phyloP scores from a whole-genome alignment of 1,139 yeast species.

The Geotrichum klebahnii region DNA sequence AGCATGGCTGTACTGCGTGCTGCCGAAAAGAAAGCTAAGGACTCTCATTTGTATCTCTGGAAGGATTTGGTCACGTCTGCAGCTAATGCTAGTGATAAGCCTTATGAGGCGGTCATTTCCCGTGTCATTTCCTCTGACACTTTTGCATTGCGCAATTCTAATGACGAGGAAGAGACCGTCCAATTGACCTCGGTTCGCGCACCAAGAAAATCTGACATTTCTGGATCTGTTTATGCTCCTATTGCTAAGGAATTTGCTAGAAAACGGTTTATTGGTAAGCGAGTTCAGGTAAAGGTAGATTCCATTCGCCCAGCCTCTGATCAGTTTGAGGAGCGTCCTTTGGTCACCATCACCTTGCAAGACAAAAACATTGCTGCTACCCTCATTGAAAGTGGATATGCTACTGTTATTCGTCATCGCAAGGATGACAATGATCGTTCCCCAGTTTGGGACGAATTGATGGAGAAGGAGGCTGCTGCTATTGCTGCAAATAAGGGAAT shows the following conservation, averaged over 20 bases:
- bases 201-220: constrained; percentile 61
- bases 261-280: constrained; percentile 63
- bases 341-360: constrained; percentile 55
- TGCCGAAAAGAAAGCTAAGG: constrained; percentile 66
- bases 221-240: constrained; percentile 51
- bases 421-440: constrained; percentile 68
- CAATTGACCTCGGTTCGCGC: constrained; percentile 72
- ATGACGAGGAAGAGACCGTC: constrained; percentile 46
- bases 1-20: constrained; percentile 59
- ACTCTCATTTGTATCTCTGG: constrained; percentile 60
- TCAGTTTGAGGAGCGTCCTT: constrained; percentile 59
- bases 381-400: constrained; percentile 63
- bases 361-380: constrained; percentile 59
- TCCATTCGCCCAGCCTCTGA: constrained; percentile 64
- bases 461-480: constrained; percentile 67
- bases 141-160: constrained; percentile 48
- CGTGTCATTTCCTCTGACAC: constrained; percentile 70
- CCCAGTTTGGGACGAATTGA: constrained; percentile 68
- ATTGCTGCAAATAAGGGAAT: constrained; percentile 58
- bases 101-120: constrained; percentile 53
- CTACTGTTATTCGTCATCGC: constrained; percentile 73
- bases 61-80: constrained; percentile 41
- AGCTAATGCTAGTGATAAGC: constrained; percentile 40
- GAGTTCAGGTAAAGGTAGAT: constrained; percentile 56
- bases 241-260: constrained; percentile 73